These are phyloP conservation scores for Quercus rubra DNA, from an alignment of 306 rosid genomes.

Conservation along the genomic window DNA sequence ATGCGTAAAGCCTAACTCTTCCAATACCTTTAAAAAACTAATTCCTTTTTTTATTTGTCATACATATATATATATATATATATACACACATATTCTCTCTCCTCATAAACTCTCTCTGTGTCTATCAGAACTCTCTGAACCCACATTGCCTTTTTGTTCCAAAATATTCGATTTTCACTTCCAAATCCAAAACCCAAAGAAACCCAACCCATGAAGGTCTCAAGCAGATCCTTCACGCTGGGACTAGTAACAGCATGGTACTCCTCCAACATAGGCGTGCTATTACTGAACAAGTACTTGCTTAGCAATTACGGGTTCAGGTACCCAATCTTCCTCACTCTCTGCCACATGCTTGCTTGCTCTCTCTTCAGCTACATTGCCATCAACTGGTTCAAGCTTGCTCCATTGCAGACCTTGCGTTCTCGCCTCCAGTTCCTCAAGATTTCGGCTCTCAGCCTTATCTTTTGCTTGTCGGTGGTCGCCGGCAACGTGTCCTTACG, in stretches of 20 bases:
- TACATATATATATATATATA: too few relatives aligned
- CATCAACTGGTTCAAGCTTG: constrained; percentile 92
- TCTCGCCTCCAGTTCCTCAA: constrained; percentile 84
- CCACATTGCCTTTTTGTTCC: too few relatives aligned
- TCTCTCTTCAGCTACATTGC: constrained; percentile 89
- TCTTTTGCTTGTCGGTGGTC: constrained; percentile 91
- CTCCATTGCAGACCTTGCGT: constrained; percentile 90
- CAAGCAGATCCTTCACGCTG: constrained; percentile 78
- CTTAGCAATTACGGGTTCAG: constrained; percentile 94
- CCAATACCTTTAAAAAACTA: too few relatives aligned
- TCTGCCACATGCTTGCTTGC: constrained; percentile 99
- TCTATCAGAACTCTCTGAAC: too few relatives aligned
- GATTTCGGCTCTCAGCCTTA: constrained; percentile 78
- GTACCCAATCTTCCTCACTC: constrained; percentile 97
- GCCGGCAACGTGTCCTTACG: constrained; percentile 89
- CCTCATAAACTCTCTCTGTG: too few relatives aligned
- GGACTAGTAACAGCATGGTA: constrained; percentile 86
- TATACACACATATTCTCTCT: too few relatives aligned
- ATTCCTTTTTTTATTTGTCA: too few relatives aligned
- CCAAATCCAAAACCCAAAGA: too few relatives aligned
- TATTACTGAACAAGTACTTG: constrained; percentile 85
- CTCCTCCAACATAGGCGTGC: constrained; percentile 93
- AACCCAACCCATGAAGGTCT: constrained; percentile 46
- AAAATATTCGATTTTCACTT: too few relatives aligned
- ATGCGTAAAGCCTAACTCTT: too few relatives aligned